Evolutionary conservation across 208 protist genomes (phyloP).

Genomic region (Leptomonas pyrrhocoris): DNA sequence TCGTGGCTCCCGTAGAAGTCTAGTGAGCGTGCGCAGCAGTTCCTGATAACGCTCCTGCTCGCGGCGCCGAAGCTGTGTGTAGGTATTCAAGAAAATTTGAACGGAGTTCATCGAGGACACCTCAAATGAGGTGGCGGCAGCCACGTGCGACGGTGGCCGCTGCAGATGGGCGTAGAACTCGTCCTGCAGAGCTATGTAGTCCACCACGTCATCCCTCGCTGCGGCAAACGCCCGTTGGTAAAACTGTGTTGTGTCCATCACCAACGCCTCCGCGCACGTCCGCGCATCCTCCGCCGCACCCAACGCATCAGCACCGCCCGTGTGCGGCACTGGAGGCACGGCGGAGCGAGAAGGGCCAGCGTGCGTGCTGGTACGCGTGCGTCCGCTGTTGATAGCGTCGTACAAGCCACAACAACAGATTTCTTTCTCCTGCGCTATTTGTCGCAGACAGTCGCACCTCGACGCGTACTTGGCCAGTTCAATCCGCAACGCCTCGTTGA

Average conservation of each 20-base stretch:
- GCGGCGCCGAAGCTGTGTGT: slow-evolving; percentile 14
- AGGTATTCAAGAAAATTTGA: slow-evolving; percentile 2
- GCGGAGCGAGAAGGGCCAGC: background rate
- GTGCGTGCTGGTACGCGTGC: background rate
- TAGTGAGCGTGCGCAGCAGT: background rate
- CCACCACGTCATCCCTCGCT: background rate
- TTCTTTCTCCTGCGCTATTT: background rate
- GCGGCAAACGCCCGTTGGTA: background rate
- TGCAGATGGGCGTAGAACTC: background rate
- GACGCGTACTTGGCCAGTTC: background rate
- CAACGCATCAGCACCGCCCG: background rate
- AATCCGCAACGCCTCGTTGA: slow-evolving; percentile 7
- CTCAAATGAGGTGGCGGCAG: background rate
- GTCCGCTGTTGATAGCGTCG: background rate
- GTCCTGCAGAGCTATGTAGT: slow-evolving; percentile 11
- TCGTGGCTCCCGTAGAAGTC: background rate
- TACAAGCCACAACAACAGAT: slow-evolving; percentile 6
- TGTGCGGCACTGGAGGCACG: background rate
- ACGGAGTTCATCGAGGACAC: slow-evolving; percentile 8
- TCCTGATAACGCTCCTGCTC: slow-evolving; percentile 16
- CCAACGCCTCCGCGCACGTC: background rate
- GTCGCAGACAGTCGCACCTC: background rate
- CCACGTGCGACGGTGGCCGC: background rate
- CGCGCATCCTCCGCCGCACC: background rate
- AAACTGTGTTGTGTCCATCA: background rate